Percentiles rank a stretch among this genome's conserved stretches.
phyloP scores from a whole-genome alignment of 1,284 basidiomycete genomes.

The Trichosporon faecale region DNA sequence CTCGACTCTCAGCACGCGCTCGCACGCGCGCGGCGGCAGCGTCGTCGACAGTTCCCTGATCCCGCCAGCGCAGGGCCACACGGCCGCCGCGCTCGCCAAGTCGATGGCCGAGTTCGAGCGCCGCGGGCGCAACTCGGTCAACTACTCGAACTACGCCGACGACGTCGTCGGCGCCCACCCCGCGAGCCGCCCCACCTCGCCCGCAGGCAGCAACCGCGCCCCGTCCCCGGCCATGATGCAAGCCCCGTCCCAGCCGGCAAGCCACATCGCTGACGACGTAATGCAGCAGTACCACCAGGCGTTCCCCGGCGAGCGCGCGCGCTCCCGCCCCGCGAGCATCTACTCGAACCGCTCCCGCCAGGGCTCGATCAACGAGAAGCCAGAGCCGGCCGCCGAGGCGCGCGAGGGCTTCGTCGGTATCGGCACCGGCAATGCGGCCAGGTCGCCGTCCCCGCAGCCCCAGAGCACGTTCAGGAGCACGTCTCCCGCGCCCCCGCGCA shows the following conservation, averaged over 20 bases:
- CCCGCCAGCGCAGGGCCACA: slow-evolving; percentile 51
- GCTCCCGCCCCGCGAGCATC: slow-evolving; percentile 53
- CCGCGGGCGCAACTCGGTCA: slow-evolving; percentile 52
- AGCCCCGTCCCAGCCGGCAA: slow-evolving; percentile 58
- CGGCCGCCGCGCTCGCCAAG: slow-evolving; percentile 50
- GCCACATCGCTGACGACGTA: slow-evolving; percentile 67
- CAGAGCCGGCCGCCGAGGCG: slow-evolving; percentile 36
- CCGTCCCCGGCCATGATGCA: slow-evolving; percentile 64
- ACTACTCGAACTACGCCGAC: slow-evolving; percentile 59
- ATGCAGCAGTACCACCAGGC: slow-evolving; percentile 74
- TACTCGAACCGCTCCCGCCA: slow-evolving; percentile 45
- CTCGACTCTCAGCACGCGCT: neutral
- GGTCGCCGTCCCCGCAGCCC: slow-evolving; percentile 62
- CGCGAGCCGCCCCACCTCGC: slow-evolving; percentile 64
- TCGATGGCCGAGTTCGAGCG: slow-evolving; percentile 52
- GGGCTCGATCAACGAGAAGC: slow-evolving; percentile 25
- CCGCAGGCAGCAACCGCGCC: slow-evolving; percentile 41
- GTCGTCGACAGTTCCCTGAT: slow-evolving; percentile 45
- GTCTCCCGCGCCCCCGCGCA: slow-evolving; percentile 39
- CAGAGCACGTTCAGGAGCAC: slow-evolving; percentile 35
- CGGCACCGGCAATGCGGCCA: slow-evolving; percentile 58
- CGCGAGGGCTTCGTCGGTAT: slow-evolving; percentile 71
- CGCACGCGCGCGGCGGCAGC: neutral
- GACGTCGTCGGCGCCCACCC: slow-evolving; percentile 72
- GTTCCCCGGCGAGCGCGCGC: slow-evolving; percentile 76